Evolutionary conservation across 1,284 basidiomycete genomes (phyloP), one percentile per base, ranked within the genome.

Genomic region (Ceraceosorus bombacis): DNA sequence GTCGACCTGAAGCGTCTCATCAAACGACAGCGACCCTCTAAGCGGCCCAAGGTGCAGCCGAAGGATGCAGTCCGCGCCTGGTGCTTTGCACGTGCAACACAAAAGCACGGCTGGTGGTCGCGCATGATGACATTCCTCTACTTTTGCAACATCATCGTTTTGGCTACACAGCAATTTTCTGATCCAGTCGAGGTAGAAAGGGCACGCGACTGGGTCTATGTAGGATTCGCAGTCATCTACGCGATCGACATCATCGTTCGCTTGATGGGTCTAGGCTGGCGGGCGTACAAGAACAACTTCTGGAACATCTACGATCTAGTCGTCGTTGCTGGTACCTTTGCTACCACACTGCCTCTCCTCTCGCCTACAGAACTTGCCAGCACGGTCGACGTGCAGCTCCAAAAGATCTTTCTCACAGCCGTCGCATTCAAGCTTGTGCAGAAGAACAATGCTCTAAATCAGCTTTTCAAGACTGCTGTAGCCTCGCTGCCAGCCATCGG

Each of bases 401-500:
- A 96, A 76, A 97, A 96, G 79, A 82, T 97, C 9, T 97, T 98
- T 80, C 82, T 98, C 51, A 90, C 94, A 64, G 87, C 86, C 65
- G 89, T 96, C 55, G 86, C 90, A 0, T 87, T 97, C 82, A 98
- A 98, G 79, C 83, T 98, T 27, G 89, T 96, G 1, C 90, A 96
- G 76, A 84, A 89, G 55, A 88, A 87, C 63, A 87, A 91, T 72
- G 86, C 85, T 65, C 81, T 98, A 61, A 97, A 97, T 72, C 90
- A 95, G 79, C 82, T 98, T 15, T 97, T 97, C 84, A 96, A 96
- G 80, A 96, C 92, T 6, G 89, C 90, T 1, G 83, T 90, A 13
- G 86, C 91, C 51, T 92, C 89, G 79, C 80, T 96, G 40, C 90
- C 90, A 0, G 86, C 88, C 17, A 94, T 98, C 63, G 72, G 90